Conservation (phyloP, 345 rosid species). For the Aurinia saxatilis region DNA sequence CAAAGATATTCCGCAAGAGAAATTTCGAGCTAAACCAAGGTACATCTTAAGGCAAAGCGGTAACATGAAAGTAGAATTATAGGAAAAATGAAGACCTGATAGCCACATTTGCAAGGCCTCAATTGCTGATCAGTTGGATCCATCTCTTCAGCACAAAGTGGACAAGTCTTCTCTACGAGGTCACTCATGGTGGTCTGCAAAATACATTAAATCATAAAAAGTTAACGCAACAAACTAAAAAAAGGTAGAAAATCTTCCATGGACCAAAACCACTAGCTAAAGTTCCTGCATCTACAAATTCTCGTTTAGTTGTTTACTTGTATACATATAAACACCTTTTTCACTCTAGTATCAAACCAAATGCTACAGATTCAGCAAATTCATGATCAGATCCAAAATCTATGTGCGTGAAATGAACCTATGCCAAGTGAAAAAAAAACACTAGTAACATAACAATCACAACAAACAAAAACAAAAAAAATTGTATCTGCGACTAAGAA, state of each 20-base stretch:
- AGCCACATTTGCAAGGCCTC: slow-evolving; percentile 89
- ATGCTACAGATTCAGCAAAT: background rate
- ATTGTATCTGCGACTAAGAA: background rate
- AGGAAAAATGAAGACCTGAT: slow-evolving; percentile 41
- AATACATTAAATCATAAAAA: background rate
- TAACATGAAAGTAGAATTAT: background rate
- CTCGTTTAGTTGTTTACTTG: no score
- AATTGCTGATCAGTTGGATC: slow-evolving; percentile 81
- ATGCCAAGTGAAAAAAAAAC: background rate
- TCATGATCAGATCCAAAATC: background rate
- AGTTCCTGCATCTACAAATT: background rate
- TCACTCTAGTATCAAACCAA: background rate
- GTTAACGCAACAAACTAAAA: background rate
- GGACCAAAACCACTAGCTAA: background rate
- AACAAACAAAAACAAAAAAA: no score
- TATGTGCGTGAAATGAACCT: background rate
- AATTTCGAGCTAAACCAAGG: background rate
- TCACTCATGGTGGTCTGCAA: slow-evolving; percentile 57
- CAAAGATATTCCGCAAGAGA: background rate
- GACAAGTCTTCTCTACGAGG: slow-evolving; percentile 68
- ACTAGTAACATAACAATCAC: background rate
- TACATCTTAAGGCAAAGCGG: no score
- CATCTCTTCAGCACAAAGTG: slow-evolving; percentile 83
- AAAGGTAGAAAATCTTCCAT: background rate
- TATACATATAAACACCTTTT: background rate